Evolutionary conservation across 352 stramenopile genomes (phyloP).

Genomic region (Phytophthora tubulina): DNA sequence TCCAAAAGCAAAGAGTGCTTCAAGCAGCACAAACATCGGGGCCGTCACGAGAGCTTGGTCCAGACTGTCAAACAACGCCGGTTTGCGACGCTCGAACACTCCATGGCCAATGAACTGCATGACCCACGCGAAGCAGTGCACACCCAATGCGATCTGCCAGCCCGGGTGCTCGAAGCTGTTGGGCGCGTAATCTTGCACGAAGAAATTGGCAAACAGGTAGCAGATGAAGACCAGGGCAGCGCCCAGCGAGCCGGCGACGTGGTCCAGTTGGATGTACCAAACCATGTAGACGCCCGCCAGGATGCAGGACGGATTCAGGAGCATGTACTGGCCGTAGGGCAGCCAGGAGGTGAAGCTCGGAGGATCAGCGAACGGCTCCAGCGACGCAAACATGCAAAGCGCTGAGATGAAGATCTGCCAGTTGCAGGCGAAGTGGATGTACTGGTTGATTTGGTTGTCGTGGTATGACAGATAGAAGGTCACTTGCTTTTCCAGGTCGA

Average conservation of each 20-base stretch:
- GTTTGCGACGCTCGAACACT: constrained; percentile 87
- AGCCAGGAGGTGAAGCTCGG: constrained; percentile 37
- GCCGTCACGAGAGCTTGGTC: constrained; percentile 85
- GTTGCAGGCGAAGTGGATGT: constrained; percentile 86
- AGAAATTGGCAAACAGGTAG: constrained; percentile 73
- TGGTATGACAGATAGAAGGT: constrained; percentile 91
- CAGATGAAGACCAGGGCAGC: constrained; percentile 58
- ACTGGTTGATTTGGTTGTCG: constrained; percentile 82
- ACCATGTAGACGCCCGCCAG: constrained; percentile 69
- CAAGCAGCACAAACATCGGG: constrained; percentile 89
- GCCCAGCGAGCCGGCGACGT: constrained; percentile 60
- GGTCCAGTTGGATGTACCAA: constrained; percentile 84
- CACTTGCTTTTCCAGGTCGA: constrained; percentile 85
- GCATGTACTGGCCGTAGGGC: constrained; percentile 59
- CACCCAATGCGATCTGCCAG: constrained; percentile 63
- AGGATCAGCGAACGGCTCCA: constrained; percentile 42
- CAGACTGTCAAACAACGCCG: constrained; percentile 86
- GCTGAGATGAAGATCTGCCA: constrained; percentile 87
- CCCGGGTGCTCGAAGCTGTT: constrained; percentile 45
- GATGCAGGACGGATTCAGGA: constrained; percentile 71
- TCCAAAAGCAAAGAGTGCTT: constrained; percentile 79
- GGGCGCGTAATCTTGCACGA: constrained; percentile 47
- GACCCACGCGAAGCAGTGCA: constrained; percentile 78
- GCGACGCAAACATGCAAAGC: constrained; percentile 67
- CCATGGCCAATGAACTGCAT: constrained; percentile 89